Base-by-base conservation (phyloP, 441 rosid genomes). In the Erodium texanum region DNA sequence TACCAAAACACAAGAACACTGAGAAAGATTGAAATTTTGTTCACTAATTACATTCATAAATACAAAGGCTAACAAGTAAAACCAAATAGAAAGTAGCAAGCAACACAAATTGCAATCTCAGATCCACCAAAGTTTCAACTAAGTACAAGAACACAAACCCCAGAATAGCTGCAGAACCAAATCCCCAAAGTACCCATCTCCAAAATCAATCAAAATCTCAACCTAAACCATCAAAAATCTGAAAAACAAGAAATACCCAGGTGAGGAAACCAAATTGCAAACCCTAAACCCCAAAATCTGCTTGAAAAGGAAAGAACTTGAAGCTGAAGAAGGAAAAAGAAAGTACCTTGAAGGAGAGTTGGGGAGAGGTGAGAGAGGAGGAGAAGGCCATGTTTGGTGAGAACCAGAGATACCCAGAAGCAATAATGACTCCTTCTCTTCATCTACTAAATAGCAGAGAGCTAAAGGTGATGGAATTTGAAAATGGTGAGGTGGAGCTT, bases 41-140 rank as follows among this genome's bases (percentile, higher is more conserved):
- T 43, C 50, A 43, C 16, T 43, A 43, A 2, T 2, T 2, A 12
- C 16, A 43, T 14, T 43, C 50, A 43, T 15, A 14, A 43, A 43
- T 43, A 9, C 9, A 5, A 1, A 10, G 8, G 9, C 41, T 36
- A 7, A 50, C 20, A 50, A 50, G 58, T 15, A 18, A 36, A 36
- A 9, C 9, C 12, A 9, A 41, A 41, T 52, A 52, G 22, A 52
- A 16, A 52, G 19, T 14, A 45, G 58, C 41, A 20, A 29, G 27
- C 64, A 16, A n/a, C 3, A 48, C 65, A 69, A 58, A 69, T 9
- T 2, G 45, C 64, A 48, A 68, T 54, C 64, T 8, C 45, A 36
- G 61, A 70, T 56, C 65, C 68, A 69, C 66, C 36, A 70, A 65
- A 72, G 9, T 1, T 14, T 34, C 45, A 66, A 63, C 29, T 43